A percentile compares a stretch with the other conserved stretches of the same genome.
Evolutionary conservation across 345 rosid genomes (phyloP).

Genomic region (Lenwebbia sp.): DNA sequence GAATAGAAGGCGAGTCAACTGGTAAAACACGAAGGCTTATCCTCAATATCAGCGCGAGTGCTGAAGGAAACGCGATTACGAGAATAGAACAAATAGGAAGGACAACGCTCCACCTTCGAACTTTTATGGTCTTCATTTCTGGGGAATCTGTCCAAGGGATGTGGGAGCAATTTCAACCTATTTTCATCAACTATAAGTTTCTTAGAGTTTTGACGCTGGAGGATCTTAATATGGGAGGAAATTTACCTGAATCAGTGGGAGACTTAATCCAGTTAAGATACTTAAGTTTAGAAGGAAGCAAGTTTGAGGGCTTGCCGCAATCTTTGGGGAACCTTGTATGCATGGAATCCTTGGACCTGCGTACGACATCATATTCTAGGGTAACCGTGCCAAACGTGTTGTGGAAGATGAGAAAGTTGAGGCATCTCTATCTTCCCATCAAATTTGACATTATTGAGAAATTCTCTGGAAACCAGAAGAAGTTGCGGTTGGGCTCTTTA

Average conservation of each 20-base stretch:
- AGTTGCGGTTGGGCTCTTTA: slow-evolving; percentile 4
- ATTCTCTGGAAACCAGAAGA: fast-evolving
- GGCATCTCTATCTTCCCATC: slow-evolving; percentile 8
- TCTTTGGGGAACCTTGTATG: slow-evolving; percentile 11
- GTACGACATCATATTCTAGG: background rate
- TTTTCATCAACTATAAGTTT: background rate
- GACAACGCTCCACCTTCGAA: slow-evolving; percentile 3
- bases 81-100: background rate
- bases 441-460: background rate
- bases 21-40: background rate
- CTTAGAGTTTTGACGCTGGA: background rate
- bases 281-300: background rate
- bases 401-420: slow-evolving; percentile 12
- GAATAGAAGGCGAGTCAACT: background rate
- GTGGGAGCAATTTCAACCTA: slow-evolving; percentile 1
- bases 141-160: background rate
- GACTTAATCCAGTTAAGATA: background rate
- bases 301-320: background rate
- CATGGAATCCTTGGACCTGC: slow-evolving; percentile 13
- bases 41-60: background rate
- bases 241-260: background rate
- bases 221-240: fast-evolving
- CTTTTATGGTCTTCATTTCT: slow-evolving; percentile 12
- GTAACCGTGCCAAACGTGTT: slow-evolving; percentile 6
- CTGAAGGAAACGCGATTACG: background rate